Conservation (phyloP, 257 asterid species). For the Ehretia macrophylla region DNA sequence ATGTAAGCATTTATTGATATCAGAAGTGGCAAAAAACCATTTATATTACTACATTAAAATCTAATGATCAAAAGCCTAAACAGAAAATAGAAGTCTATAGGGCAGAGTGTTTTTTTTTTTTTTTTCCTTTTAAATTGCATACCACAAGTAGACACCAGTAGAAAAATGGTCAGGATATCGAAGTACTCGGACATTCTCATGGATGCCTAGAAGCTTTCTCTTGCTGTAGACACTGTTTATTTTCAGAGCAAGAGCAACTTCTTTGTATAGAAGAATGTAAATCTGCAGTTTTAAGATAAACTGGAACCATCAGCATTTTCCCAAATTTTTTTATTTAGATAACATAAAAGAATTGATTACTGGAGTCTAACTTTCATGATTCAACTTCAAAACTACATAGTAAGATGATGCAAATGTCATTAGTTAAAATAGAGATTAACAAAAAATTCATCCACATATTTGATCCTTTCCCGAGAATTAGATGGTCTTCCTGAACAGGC, state of each 20-base stretch:
- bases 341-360: no score
- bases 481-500: not conserved
- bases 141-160: conserved; percentile 85
- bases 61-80: not conserved
- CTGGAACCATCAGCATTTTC: not conserved
- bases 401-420: no score
- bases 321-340: no score
- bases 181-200: conserved; percentile 85
- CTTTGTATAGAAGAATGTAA: conserved; percentile 88
- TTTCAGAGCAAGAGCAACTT: conserved; percentile 88
- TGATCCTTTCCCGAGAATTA: conserved; percentile 6
- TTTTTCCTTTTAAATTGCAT: conserved; percentile 22
- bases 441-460: not conserved
- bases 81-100: no score
- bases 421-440: no score
- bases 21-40: not conserved
- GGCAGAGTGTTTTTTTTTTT: not conserved
- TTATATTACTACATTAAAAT: no score
- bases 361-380: no score
- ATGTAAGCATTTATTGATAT: conserved; percentile 6
- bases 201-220: conserved; percentile 72
- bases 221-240: conserved; percentile 92
- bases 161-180: conserved; percentile 96
- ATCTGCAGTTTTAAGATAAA: conserved; percentile 40
- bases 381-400: no score